Conservation (phyloP, 495 filamentous ascomycete species). For the Usnea hakonensis region DNA sequence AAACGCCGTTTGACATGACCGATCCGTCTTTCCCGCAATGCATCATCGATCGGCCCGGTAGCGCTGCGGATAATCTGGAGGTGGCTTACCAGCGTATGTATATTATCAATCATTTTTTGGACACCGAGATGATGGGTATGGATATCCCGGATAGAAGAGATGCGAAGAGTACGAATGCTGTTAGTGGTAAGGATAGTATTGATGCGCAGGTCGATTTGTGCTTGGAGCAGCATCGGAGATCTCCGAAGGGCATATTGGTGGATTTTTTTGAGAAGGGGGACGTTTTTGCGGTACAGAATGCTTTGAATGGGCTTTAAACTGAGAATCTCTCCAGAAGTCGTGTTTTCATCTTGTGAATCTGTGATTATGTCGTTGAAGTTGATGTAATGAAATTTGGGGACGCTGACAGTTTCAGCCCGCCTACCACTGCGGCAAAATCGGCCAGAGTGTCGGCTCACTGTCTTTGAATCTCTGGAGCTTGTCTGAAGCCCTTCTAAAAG, state of each 20-base stretch:
- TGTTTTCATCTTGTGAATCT: no score
- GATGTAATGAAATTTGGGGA: no score
- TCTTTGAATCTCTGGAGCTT: no score
- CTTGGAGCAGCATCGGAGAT: slow-evolving; percentile 41
- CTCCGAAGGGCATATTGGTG: slow-evolving; percentile 54
- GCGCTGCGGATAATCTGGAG: slow-evolving; percentile 25
- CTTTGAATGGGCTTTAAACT: slow-evolving; percentile 51
- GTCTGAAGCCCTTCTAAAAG: no score
- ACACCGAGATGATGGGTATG: slow-evolving; percentile 40
- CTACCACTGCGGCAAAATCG: no score
- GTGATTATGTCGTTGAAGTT: no score
- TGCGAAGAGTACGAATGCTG: slow-evolving; percentile 51
- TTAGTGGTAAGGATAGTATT: slow-evolving; percentile 44
- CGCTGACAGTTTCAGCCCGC: no score
- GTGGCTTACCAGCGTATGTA: slow-evolving; percentile 43
- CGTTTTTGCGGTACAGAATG: slow-evolving; percentile 46
- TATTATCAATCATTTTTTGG: slow-evolving; percentile 44
- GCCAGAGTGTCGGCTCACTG: no score
- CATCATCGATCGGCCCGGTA: slow-evolving; percentile 51
- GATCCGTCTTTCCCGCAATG: slow-evolving; percentile 42
- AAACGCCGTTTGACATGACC: slow-evolving; percentile 58
- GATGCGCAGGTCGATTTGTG: slow-evolving; percentile 50
- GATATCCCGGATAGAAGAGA: slow-evolving; percentile 48
- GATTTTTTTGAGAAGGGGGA: slow-evolving; percentile 61
- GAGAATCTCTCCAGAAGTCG: no score